These are phyloP conservation scores for Chlorophyllum brunneum DNA, from an alignment of 768 basidiomycete genomes.

Conservation along the genomic window DNA sequence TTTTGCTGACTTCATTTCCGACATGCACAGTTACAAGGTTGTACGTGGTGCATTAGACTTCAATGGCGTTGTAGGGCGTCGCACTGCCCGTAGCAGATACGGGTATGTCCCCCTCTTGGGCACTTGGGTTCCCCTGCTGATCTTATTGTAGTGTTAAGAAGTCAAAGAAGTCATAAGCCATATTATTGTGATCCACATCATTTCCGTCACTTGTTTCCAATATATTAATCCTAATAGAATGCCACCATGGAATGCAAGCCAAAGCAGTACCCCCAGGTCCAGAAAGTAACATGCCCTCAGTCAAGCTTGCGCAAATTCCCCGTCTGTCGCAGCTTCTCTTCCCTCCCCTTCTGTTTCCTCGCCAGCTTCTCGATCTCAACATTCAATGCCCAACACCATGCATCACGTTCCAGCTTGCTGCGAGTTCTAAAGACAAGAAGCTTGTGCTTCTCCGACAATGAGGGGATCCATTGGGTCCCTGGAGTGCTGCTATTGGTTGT, in stretches of 20 bases:
- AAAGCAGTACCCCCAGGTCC: neutral
- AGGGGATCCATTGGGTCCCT: conserved; percentile 34
- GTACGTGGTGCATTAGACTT: conserved; percentile 92
- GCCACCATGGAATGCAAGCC: neutral
- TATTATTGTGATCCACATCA: conserved; percentile 11
- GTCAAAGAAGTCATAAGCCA: conserved; percentile 63
- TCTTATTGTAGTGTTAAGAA: conserved; percentile 65
- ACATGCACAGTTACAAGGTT: conserved; percentile 76
- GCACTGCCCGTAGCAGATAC: conserved; percentile 84
- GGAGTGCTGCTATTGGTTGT: neutral
- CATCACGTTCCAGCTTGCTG: conserved; percentile 84
- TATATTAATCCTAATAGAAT: conserved; percentile 9
- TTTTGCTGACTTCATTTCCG: neutral
- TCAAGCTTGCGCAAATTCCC: conserved; percentile 48
- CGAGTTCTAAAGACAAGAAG: conserved; percentile 66
- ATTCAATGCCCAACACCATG: conserved; percentile 94
- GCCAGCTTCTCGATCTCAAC: conserved; percentile 83
- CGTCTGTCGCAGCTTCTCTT: conserved; percentile 58
- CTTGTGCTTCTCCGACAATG: conserved; percentile 55
- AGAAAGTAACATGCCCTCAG: conserved; percentile 1
- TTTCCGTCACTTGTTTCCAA: neutral
- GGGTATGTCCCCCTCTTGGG: conserved; percentile 49
- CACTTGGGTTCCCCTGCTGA: conserved; percentile 11
- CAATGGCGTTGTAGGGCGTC: conserved; percentile 82
- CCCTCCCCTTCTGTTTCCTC: conserved; percentile 57